A percentile compares a stretch with the other conserved stretches of the same genome.
These are phyloP conservation scores for Epithemia pelagica DNA, from an alignment of 108 stramenopile genomes.

Conservation along the genomic window DNA sequence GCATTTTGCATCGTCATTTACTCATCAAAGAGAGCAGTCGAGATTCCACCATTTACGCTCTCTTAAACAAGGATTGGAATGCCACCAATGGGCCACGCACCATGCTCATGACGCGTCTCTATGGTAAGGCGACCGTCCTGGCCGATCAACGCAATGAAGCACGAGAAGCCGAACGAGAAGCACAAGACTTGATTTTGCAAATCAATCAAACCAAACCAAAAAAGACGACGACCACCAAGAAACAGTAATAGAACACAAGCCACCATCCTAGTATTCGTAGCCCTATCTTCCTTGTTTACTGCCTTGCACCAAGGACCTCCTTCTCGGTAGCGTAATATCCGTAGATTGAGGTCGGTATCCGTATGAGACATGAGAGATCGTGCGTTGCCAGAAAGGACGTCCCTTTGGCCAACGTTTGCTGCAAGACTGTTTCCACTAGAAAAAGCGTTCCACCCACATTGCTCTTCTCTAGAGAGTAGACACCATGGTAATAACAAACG, in stretches of 20 bases:
- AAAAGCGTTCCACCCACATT: too few relatives aligned
- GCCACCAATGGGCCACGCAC: conserved; percentile 47
- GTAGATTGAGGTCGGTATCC: too few relatives aligned
- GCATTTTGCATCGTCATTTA: conserved; percentile 57
- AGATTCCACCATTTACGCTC: conserved; percentile 71
- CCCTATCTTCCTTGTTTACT: too few relatives aligned
- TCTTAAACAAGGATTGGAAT: conserved; percentile 86
- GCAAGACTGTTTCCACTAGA: too few relatives aligned
- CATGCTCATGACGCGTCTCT: conserved; percentile 54
- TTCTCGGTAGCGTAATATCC: too few relatives aligned
- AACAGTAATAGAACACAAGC: neutral
- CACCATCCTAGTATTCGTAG: too few relatives aligned
- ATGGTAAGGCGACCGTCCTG: conserved; percentile 48
- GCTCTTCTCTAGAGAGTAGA: too few relatives aligned
- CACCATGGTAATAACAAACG: too few relatives aligned
- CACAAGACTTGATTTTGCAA: conserved; percentile 34
- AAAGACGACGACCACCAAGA: neutral
- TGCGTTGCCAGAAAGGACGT: too few relatives aligned
- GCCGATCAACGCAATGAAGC: conserved; percentile 51
- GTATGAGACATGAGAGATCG: too few relatives aligned
- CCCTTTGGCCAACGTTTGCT: too few relatives aligned
- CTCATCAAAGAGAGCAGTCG: conserved; percentile 77
- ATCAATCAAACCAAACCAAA: neutral
- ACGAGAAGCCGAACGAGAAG: conserved; percentile 65
- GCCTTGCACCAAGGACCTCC: too few relatives aligned